These are phyloP conservation scores for Beta vulgaris DNA, from an alignment of 148 eudicot genomes.

Conservation along the genomic window DNA sequence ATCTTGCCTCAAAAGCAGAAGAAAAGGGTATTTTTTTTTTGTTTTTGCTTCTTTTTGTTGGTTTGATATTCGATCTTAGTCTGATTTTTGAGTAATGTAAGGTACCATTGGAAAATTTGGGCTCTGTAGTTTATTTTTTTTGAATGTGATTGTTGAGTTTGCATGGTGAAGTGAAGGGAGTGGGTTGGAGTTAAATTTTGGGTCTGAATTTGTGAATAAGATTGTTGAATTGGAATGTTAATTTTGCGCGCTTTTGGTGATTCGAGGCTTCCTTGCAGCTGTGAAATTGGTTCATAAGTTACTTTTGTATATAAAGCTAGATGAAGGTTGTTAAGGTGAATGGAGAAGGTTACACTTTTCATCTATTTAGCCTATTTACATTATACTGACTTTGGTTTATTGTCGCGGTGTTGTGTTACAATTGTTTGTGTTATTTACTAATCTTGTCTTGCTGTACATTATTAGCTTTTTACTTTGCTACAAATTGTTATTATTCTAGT, in stretches of 20 bases:
- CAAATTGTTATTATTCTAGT: not conserved
- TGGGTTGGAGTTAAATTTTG: not conserved
- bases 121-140: not conserved
- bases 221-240: not conserved
- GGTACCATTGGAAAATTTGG: not conserved
- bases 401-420: not conserved
- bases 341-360: not conserved
- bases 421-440: not conserved
- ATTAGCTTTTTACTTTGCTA: not conserved
- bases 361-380: not conserved
- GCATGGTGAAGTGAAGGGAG: not conserved
- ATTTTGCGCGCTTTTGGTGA: not conserved
- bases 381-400: not conserved
- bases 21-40: conserved; percentile 48
- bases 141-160: not conserved
- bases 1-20: conserved; percentile 81
- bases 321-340: not conserved
- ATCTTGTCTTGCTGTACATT: not conserved
- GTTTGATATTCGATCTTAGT: not conserved
- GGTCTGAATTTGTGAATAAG: no score
- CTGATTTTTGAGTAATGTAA: not conserved
- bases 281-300: not conserved
- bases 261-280: not conserved
- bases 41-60: not conserved
- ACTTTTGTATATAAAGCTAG: not conserved